These are phyloP conservation scores for Salix caprea DNA, from an alignment of 345 rosid species.

Conservation along the genomic window DNA sequence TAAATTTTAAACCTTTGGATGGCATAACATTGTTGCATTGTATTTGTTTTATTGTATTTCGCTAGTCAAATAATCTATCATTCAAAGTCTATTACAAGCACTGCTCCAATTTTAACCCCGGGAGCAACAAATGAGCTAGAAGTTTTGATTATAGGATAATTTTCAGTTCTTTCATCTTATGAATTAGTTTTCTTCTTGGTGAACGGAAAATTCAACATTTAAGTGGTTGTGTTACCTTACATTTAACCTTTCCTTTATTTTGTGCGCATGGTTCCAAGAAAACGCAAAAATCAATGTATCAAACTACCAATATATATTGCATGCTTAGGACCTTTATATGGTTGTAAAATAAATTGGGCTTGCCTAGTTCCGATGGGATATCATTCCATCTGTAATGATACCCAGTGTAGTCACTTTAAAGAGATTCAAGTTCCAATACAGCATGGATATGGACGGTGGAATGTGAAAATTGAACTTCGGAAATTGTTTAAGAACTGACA, in stretches of 20 bases:
- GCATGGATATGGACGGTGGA: slow-evolving; percentile 11
- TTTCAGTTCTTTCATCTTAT: background rate
- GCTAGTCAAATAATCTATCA: background rate
- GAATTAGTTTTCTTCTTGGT: background rate
- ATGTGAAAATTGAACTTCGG: slow-evolving; percentile 16
- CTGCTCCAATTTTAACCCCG: background rate
- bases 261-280: background rate
- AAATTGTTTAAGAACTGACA: slow-evolving; percentile 23
- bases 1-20: too few species aligned
- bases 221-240: background rate
- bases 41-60: background rate
- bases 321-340: background rate
- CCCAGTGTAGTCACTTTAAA: slow-evolving; percentile 20
- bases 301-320: background rate
- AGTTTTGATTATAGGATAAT: background rate
- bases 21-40: too few species aligned
- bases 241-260: background rate
- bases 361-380: slow-evolving; percentile 12
- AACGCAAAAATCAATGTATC: background rate
- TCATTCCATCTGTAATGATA: slow-evolving; percentile 18
- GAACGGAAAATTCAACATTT: background rate
- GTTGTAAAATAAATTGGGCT: slow-evolving; percentile 3
- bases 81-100: background rate
- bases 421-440: slow-evolving; percentile 48
- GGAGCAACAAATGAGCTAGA: background rate